Evolutionary conservation across 768 basidiomycete genomes (phyloP), one percentile per base, ranked within the genome.

Genomic region (Mycena chlorophos): DNA sequence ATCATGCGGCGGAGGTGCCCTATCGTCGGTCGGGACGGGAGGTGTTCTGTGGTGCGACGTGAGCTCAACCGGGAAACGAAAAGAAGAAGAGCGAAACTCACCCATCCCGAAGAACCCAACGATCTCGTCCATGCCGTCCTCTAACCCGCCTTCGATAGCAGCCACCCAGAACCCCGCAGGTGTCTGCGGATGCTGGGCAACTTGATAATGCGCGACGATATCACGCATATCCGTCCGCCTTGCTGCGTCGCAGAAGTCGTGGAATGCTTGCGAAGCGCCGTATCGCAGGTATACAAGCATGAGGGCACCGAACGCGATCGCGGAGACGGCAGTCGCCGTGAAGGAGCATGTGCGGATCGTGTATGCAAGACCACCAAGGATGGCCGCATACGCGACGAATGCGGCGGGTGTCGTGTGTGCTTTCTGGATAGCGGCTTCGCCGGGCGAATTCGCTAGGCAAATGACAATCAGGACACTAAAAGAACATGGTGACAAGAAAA

Each of bases 151-250:
- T 23, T 60, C 59, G n/a, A 53, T 56, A 30, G 57, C 67, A 8
- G 58, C 63, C 22, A 68, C 63, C 65, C 65, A 68, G 42, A 68
- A 68, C 6, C 49, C 67, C 12, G 60, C 63, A 3, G 58, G 59
- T 57, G 51, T 3, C 50, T 52, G 58, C 14, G 42, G 20, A 6
- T 58, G 27, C 4, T 40, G 40, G 4, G 31, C 54, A 13, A 46
- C 55, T 55, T 50, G 55, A 53, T 59, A 56, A 42, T 28, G 51
- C 53, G 26, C 51, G 39, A n/a, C 49, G 46, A 59, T 59, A 26
- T 59, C 58, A 3, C 20, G 39, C 58, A 59, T 51, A 39, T 59
- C 58, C 8, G 53, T 55, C 8, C 25, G 29, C 2, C 38, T 22
- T 26, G 58, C 58, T 1, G 5, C 39, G 0, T 27, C 34, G 20